Percentiles rank a stretch among this genome's conserved stretches.
Evolutionary conservation across 176 grass and related monocot genomes (phyloP).

Genomic region (Paspalum vaginatum): DNA sequence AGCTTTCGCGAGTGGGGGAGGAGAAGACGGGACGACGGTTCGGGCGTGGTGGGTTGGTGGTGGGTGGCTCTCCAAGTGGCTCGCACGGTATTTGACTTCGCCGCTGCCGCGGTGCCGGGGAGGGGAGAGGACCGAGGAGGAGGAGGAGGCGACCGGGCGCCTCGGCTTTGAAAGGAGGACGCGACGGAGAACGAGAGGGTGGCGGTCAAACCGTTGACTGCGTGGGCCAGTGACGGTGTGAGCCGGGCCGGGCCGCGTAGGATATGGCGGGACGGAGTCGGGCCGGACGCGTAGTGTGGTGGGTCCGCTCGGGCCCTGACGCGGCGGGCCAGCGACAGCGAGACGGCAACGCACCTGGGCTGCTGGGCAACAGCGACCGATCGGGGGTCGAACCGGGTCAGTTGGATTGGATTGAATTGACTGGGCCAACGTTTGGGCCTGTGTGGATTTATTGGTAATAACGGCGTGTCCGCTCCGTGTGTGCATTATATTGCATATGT

Average conservation of each 20-base stretch:
- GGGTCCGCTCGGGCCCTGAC: not conserved
- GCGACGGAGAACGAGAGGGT: not conserved
- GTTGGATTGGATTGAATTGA: not conserved
- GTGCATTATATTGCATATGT: not conserved
- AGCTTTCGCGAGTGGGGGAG: conserved; percentile 2
- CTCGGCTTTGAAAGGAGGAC: not conserved
- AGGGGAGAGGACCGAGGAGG: too few species aligned
- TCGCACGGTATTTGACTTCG: conserved; percentile 41
- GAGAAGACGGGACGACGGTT: not conserved
- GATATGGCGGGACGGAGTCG: not conserved
- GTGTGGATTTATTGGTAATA: not conserved
- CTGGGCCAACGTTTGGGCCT: not conserved
- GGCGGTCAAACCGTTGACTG: conserved; percentile 39
- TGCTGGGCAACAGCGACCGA: too few species aligned
- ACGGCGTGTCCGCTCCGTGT: not conserved
- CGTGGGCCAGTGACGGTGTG: not conserved
- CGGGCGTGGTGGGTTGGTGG: not conserved
- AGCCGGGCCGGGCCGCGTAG: not conserved
- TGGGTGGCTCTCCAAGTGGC: conserved; percentile 1
- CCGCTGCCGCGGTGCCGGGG: not conserved
- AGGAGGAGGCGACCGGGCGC: not conserved
- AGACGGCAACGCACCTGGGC: too few species aligned
- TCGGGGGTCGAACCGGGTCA: not conserved
- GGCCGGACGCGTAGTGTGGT: not conserved
- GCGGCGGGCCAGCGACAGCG: not conserved